These are phyloP conservation scores for Trypanosoma cruzi DNA, from an alignment of 208 protist genomes.

Conservation along the genomic window DNA sequence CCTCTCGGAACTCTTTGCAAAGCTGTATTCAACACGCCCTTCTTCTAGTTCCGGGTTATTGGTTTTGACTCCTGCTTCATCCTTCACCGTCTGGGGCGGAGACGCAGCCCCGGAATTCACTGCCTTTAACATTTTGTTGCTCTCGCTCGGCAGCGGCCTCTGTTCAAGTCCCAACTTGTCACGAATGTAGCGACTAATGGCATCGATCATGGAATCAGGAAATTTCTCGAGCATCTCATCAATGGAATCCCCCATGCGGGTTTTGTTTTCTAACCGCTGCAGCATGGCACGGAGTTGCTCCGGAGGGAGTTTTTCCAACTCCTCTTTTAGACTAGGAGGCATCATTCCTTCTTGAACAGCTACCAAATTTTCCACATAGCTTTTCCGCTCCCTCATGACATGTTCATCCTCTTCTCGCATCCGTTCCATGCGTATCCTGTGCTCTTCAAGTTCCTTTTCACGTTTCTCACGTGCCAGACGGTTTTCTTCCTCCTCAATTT, in stretches of 20 bases:
- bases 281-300: slow-evolving; percentile 75
- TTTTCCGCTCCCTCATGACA: slow-evolving; percentile 69
- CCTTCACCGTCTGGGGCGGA: background rate
- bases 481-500: slow-evolving; percentile 72
- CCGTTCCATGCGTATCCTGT: slow-evolving; percentile 32
- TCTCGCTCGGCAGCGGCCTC: background rate
- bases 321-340: slow-evolving; percentile 67
- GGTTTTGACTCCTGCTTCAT: background rate
- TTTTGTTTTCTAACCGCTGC: slow-evolving; percentile 62
- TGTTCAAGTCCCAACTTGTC: slow-evolving; percentile 73
- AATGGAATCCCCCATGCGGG: slow-evolving; percentile 72
- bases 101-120: background rate
- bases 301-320: slow-evolving; percentile 72
- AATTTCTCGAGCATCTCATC: slow-evolving; percentile 86
- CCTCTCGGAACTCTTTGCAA: slow-evolving; percentile 70
- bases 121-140: slow-evolving; percentile 3
- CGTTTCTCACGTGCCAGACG: slow-evolving; percentile 28
- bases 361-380: slow-evolving; percentile 74
- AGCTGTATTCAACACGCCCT: slow-evolving; percentile 73
- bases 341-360: slow-evolving; percentile 78
- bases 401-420: slow-evolving; percentile 45
- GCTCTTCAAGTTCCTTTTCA: slow-evolving; percentile 35
- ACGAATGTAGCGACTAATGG: slow-evolving; percentile 72
- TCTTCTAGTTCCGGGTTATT: slow-evolving; percentile 18
- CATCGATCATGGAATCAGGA: slow-evolving; percentile 55